A percentile compares a stretch with the other conserved stretches of the same genome.
These are phyloP conservation scores for Kazachstania kunashirensis DNA, from an alignment of 805 yeast genomes.

Conservation along the genomic window DNA sequence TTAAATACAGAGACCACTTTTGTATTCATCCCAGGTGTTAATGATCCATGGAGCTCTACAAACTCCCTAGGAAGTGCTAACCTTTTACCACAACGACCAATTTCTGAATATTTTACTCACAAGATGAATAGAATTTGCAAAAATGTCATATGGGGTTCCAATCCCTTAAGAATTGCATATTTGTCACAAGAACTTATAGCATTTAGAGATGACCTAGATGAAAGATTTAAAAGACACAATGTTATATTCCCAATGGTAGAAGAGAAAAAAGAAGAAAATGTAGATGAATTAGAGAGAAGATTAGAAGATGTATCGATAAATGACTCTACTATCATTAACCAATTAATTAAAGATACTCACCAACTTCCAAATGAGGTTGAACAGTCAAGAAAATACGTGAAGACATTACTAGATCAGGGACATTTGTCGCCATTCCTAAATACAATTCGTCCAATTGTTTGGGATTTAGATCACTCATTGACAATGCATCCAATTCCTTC, in stretches of 20 bases:
- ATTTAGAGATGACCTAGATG: slow-evolving; percentile 62
- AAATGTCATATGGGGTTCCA: slow-evolving; percentile 52
- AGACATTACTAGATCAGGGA: slow-evolving; percentile 81
- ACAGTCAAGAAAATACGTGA: slow-evolving; percentile 62
- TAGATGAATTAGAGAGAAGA: slow-evolving; percentile 10
- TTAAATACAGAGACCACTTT: slow-evolving; percentile 38
- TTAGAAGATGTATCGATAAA: slow-evolving; percentile 13
- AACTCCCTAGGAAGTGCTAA: slow-evolving; percentile 51
- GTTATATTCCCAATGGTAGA: slow-evolving; percentile 40
- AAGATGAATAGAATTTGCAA: slow-evolving; percentile 52
- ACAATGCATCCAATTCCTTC: slow-evolving; percentile 74
- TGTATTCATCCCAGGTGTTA: slow-evolving; percentile 75
- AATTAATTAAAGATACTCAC: slow-evolving; percentile 27
- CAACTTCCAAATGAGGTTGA: slow-evolving; percentile 38
- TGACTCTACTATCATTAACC: slow-evolving; percentile 13
- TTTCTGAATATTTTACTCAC: slow-evolving; percentile 65
- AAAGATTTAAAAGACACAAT: slow-evolving; percentile 61
- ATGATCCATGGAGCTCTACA: slow-evolving; percentile 87
- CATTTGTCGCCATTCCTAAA: slow-evolving; percentile 71
- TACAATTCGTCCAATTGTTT: slow-evolving; percentile 49
- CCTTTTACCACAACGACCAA: slow-evolving; percentile 61
- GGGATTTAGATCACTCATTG: slow-evolving; percentile 62
- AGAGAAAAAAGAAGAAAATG: slow-evolving; percentile 17
- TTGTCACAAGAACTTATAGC: slow-evolving; percentile 76
- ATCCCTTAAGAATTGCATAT: slow-evolving; percentile 72